phyloP scores from a whole-genome alignment of 2,329 filamentous ascomycete genomes.

The Hymenoscyphus salicellus region DNA sequence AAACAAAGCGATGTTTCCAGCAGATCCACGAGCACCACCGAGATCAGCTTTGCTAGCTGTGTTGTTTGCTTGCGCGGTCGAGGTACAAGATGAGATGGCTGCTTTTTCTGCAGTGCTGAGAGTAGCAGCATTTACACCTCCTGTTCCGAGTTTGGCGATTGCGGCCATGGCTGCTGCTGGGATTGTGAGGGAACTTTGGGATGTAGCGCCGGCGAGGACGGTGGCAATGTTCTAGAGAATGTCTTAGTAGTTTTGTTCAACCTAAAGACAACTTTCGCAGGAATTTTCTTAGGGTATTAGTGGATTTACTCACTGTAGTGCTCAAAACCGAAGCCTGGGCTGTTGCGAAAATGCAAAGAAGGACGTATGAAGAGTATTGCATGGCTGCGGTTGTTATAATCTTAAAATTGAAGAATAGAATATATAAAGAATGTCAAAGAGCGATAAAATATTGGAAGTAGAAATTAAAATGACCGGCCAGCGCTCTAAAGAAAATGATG shows the following conservation, averaged over 20 bases:
- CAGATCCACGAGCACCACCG: slow-evolving; percentile 18
- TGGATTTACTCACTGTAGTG: slow-evolving; percentile 7
- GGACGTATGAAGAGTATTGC: slow-evolving; percentile 15
- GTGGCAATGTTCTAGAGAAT: slow-evolving; percentile 21
- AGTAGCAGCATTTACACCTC: slow-evolving; percentile 19
- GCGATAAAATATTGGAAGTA: slow-evolving; percentile 1
- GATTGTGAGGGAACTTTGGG: slow-evolving; percentile 22
- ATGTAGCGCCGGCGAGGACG: slow-evolving; percentile 22
- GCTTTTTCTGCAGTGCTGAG: slow-evolving; percentile 21
- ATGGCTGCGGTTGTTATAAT: slow-evolving; percentile 10
- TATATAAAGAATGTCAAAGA: slow-evolving; percentile 1
- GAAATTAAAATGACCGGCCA: slow-evolving; percentile 17
- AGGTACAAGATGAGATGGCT: slow-evolving; percentile 21
- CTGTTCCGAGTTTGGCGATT: slow-evolving; percentile 26
- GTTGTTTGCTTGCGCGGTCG: slow-evolving; percentile 22
- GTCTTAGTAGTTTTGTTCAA: neutral
- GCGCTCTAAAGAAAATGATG: slow-evolving; percentile 16
- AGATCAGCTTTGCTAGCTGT: slow-evolving; percentile 22
- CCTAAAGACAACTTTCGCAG: too few relatives aligned
- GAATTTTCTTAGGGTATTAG: too few relatives aligned
- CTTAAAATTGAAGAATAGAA: slow-evolving; percentile 3
- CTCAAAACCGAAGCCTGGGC: slow-evolving; percentile 19
- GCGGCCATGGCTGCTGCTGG: slow-evolving; percentile 26
- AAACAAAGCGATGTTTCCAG: slow-evolving; percentile 27
- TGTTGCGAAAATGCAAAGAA: slow-evolving; percentile 17